phyloP scores from a whole-genome alignment of 148 eudicot species.

The Pharnaceum exiguum region DNA sequence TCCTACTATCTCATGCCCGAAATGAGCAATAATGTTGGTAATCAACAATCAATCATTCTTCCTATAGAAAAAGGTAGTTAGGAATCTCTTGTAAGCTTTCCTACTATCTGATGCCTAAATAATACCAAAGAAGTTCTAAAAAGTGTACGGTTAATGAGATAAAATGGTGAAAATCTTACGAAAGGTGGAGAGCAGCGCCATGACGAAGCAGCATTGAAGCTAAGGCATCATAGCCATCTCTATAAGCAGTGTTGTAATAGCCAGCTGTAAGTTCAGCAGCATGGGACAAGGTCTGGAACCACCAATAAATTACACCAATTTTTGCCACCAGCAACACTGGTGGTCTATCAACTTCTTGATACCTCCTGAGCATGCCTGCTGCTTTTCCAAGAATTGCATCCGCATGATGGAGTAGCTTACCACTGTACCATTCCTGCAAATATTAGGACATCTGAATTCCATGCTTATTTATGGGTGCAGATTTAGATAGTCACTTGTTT shows the following conservation, averaged over 20 bases:
- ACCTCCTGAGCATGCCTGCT: slow-evolving; percentile 42
- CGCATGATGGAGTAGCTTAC: slow-evolving; percentile 52
- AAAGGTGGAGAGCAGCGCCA: slow-evolving; percentile 46
- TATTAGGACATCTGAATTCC: slow-evolving; percentile 6
- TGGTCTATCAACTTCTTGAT: slow-evolving; percentile 38
- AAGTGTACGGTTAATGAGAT: not conserved
- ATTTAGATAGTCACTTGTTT: not conserved
- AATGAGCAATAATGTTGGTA: no score
- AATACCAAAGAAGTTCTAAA: not conserved
- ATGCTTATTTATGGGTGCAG: not conserved
- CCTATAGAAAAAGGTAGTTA: no score
- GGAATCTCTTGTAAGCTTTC: no score
- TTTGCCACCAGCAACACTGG: slow-evolving; percentile 52
- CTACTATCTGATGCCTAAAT: not conserved
- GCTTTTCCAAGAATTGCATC: slow-evolving; percentile 52
- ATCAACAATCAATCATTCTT: not conserved
- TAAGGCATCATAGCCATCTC: slow-evolving; percentile 59
- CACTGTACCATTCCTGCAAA: slow-evolving; percentile 67
- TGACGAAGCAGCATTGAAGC: slow-evolving; percentile 46
- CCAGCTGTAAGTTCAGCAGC: slow-evolving; percentile 74
- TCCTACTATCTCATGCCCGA: no score
- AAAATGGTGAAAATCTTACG: slow-evolving; percentile 33
- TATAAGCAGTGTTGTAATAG: slow-evolving; percentile 53
- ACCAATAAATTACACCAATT: slow-evolving; percentile 58
- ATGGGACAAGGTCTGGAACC: slow-evolving; percentile 52